Base-by-base conservation (phyloP, 345 rosid genomes). In the Eucalyptus viminalis region DNA sequence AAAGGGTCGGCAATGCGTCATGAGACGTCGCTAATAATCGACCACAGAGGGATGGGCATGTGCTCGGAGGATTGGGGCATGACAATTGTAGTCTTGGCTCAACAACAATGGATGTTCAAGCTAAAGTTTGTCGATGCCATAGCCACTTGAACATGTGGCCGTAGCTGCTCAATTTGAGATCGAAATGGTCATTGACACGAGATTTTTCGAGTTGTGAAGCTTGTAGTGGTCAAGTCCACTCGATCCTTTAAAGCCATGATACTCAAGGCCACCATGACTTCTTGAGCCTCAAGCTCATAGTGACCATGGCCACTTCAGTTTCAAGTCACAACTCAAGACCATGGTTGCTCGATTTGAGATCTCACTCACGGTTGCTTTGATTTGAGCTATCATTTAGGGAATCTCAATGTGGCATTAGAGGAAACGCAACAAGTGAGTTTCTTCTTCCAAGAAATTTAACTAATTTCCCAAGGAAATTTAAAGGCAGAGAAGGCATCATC, bases 1-100 rank as follows among this genome's bases (percentile, higher is more conserved):
- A 50, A 50, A 14, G 53, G 53, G 19, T 15, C 7, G 7, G 1
- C 3, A 3, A 50, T 50, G 53, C 0, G 6, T 50, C 53, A 6
- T 50, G 19, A 7, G 53, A 50, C 1, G 1, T 50, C 7, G 1
- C 53, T 50, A 50, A 5, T 50, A 50, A 50, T 50, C 7, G 7
- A 50, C 1, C 17, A 0, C 1, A 14, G 19, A 50, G 53, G 17
- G 53, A 50, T 50, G 19, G 53, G 53, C 53, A 50, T 0, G 19
- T 1, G 1, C 53, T 50, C 8, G 19, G 19, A 50, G 17, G 53
- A 50, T 50, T 15, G 53, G 53, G 53, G 8, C 19, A 0, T 50
- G 53, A 6, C 53, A 50, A 50, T 14, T n/a, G 9, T 29, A 29
- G 80, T 9, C 4, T 37, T n/a, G 6, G 43, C 40, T n/a, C 43